Evolutionary conservation across 257 asterid species (phyloP).

Genomic region (Nicotiana knightiana): DNA sequence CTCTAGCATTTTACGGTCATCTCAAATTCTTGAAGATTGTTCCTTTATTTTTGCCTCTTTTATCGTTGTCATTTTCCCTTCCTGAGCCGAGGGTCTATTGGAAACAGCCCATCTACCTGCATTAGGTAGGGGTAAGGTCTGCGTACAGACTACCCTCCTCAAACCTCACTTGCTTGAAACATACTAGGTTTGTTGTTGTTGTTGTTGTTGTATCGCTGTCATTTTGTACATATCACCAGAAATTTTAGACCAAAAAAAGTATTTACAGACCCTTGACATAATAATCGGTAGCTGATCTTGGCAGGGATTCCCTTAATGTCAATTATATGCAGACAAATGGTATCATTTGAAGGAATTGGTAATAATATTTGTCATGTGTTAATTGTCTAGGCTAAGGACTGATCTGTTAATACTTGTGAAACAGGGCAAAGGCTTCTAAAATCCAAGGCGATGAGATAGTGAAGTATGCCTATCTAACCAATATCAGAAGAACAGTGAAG

Average conservation of each 20-base stretch:
- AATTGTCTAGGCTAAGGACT: background rate
- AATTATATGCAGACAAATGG: background rate
- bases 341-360: background rate
- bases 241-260: background rate
- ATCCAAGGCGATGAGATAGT: constrained; percentile 42
- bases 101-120: no score
- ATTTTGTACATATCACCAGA: background rate
- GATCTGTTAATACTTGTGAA: background rate
- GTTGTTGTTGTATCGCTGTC: background rate
- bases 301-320: background rate
- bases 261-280: background rate
- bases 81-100: no score
- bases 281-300: background rate
- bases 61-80: no score
- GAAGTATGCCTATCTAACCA: constrained; percentile 66
- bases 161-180: no score
- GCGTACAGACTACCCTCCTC: no score
- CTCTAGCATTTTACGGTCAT: background rate
- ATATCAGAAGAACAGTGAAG: constrained; percentile 43
- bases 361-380: background rate
- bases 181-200: no score
- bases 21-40: background rate
- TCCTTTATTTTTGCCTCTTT: background rate
- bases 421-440: constrained; percentile 45
- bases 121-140: no score